Conservation (phyloP, 805 yeast genomes). For the Yarrowia phangngaensis region DNA sequence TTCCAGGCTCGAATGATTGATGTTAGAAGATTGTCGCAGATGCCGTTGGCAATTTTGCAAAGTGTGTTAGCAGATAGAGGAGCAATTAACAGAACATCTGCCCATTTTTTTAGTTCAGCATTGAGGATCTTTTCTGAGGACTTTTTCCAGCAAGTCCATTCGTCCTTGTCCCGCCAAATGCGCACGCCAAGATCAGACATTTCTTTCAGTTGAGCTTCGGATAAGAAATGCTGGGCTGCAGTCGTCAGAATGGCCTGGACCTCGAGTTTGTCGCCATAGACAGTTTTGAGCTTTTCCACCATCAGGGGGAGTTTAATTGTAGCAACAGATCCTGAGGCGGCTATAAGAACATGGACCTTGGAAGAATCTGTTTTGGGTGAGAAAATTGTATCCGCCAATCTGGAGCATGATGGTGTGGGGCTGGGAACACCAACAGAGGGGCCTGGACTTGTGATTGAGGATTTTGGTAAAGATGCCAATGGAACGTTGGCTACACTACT, state of each 20-base stretch:
- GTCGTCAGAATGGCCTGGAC: slow-evolving; percentile 78
- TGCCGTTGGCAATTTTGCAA: slow-evolving; percentile 82
- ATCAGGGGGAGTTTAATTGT: slow-evolving; percentile 89
- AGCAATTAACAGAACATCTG: slow-evolving; percentile 85
- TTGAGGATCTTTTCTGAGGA: slow-evolving; percentile 84
- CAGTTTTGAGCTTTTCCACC: slow-evolving; percentile 77
- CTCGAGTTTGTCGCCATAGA: slow-evolving; percentile 71
- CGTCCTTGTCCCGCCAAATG: slow-evolving; percentile 90
- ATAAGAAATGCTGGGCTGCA: slow-evolving; percentile 38
- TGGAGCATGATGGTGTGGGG: background rate
- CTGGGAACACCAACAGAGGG: background rate
- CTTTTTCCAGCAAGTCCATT: slow-evolving; percentile 52
- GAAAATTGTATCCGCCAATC: background rate
- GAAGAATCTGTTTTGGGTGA: slow-evolving; percentile 18
- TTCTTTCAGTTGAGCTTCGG: background rate
- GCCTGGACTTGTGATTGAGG: background rate
- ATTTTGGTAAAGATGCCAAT: background rate
- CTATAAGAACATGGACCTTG: slow-evolving; percentile 81
- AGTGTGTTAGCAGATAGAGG: slow-evolving; percentile 92
- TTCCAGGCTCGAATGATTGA: slow-evolving; percentile 94
- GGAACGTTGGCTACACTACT: background rate
- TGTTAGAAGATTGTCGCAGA: slow-evolving; percentile 87
- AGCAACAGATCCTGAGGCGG: slow-evolving; percentile 96
- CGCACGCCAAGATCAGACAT: slow-evolving; percentile 45
- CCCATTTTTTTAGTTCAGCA: slow-evolving; percentile 93